Percentiles rank a stretch among this genome's conserved stretches.
phyloP scores from a whole-genome alignment of 1,284 basidiomycete genomes.

The Ustilago curta region DNA sequence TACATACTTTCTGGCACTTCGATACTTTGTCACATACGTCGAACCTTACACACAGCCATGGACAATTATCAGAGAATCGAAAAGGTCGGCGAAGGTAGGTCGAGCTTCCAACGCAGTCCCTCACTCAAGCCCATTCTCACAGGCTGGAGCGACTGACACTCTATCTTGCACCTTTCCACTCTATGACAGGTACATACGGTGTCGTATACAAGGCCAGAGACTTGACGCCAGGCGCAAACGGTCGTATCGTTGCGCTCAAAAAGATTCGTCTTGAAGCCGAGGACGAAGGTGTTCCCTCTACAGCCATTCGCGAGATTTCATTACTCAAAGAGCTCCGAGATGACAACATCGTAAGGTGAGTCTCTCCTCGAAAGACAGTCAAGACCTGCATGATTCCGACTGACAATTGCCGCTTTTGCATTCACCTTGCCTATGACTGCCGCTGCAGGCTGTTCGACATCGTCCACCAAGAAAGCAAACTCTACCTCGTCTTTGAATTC shows the following conservation, averaged over 20 bases:
- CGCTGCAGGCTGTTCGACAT: slow-evolving; percentile 87
- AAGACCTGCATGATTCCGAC: not conserved
- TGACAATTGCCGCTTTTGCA: slow-evolving; percentile 12
- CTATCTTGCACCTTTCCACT: not conserved
- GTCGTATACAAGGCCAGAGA: slow-evolving; percentile 81
- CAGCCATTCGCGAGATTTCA: slow-evolving; percentile 97
- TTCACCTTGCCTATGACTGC: not conserved
- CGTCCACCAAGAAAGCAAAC: slow-evolving; percentile 94
- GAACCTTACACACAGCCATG: slow-evolving; percentile 53
- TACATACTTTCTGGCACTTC: not conserved
- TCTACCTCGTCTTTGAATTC: slow-evolving; percentile 97
- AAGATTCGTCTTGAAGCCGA: slow-evolving; percentile 98
- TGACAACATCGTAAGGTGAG: slow-evolving; percentile 84
- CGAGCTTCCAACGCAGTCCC: not conserved
- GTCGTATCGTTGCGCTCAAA: slow-evolving; percentile 74
- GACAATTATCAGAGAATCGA: slow-evolving; percentile 78
- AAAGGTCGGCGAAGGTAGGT: slow-evolving; percentile 73
- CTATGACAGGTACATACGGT: slow-evolving; percentile 87
- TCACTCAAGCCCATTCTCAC: not conserved
- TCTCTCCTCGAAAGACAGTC: not conserved
- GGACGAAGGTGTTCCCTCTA: slow-evolving; percentile 96
- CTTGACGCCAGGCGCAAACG: slow-evolving; percentile 77
- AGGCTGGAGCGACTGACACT: slow-evolving; percentile 4
- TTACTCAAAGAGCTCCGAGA: slow-evolving; percentile 95
- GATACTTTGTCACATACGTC: not conserved